These are phyloP conservation scores for Argentina anserina DNA, from an alignment of 306 rosid species.

Conservation along the genomic window DNA sequence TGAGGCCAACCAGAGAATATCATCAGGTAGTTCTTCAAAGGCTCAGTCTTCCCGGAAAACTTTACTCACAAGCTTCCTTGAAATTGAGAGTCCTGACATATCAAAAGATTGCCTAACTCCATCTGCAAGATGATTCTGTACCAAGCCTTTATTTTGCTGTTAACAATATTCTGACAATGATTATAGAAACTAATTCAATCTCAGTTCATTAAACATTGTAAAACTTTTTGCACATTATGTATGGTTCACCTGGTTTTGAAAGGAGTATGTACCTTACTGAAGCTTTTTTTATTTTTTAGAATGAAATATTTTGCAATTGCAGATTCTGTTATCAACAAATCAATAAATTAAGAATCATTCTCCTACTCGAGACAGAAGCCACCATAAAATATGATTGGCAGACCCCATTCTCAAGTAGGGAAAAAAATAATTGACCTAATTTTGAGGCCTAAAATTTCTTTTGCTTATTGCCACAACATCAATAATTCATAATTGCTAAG, in stretches of 20 bases:
- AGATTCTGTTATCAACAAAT: neutral
- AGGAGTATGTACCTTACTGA: neutral
- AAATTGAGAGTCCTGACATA: constrained; percentile 78
- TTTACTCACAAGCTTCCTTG: constrained; percentile 82
- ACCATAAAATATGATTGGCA: neutral
- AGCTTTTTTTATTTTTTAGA: too few relatives aligned
- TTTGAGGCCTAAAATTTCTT: neutral
- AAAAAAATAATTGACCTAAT: constrained; percentile 13
- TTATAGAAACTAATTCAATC: neutral
- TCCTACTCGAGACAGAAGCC: neutral
- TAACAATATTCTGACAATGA: neutral
- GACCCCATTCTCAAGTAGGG: constrained; percentile 4
- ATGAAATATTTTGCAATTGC: neutral
- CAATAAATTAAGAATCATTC: neutral
- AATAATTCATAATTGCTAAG: constrained; percentile 12
- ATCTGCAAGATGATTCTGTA: constrained; percentile 59
- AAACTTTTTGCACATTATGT: neutral
- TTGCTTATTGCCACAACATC: constrained; percentile 12
- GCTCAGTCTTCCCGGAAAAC: constrained; percentile 84
- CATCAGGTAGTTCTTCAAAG: constrained; percentile 47
- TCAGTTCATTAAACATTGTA: neutral
- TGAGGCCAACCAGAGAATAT: constrained; percentile 41
- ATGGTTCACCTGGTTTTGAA: neutral
- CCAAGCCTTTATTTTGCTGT: neutral
- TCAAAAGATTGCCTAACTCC: constrained; percentile 61